Conservation (phyloP, 2,329 filamentous ascomycete genomes). For the Phoma herbarum region DNA sequence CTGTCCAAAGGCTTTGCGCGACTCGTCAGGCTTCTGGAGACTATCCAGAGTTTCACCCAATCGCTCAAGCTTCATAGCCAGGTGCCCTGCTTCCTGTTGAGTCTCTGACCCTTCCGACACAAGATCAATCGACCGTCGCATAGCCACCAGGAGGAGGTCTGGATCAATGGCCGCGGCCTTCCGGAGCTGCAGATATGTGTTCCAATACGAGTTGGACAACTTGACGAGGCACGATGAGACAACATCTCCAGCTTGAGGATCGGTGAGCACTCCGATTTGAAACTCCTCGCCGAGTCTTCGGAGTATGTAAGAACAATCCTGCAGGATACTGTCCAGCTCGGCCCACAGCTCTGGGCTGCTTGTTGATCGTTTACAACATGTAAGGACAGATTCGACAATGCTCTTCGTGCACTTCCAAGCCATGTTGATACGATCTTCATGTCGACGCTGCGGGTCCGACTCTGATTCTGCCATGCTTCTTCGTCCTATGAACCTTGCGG, state of each 20-base stretch:
- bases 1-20: constrained; percentile 65
- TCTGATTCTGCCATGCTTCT: constrained; percentile 28
- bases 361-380: constrained; percentile 44
- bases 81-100: constrained; percentile 68
- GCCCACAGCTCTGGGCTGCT: constrained; percentile 40
- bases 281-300: constrained; percentile 35
- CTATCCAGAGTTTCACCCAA: constrained; percentile 69
- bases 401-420: constrained; percentile 44
- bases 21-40: constrained; percentile 64
- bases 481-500: constrained; percentile 43
- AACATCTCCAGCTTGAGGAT: constrained; percentile 21
- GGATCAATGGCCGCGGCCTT: constrained; percentile 56
- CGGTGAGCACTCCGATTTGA: constrained; percentile 11
- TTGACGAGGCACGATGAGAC: constrained; percentile 61
- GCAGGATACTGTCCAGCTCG: constrained; percentile 42
- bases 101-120: constrained; percentile 63
- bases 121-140: constrained; percentile 71
- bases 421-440: constrained; percentile 36
- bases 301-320: constrained; percentile 44
- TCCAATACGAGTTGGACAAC: constrained; percentile 76
- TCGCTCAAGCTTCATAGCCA: constrained; percentile 71
- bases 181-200: constrained; percentile 64
- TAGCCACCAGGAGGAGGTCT: constrained; percentile 62
- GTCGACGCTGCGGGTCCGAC: constrained; percentile 26
- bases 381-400: constrained; percentile 47